phyloP scores from a whole-genome alignment of 1,284 basidiomycete species.

The Violaceomyces palustris region DNA sequence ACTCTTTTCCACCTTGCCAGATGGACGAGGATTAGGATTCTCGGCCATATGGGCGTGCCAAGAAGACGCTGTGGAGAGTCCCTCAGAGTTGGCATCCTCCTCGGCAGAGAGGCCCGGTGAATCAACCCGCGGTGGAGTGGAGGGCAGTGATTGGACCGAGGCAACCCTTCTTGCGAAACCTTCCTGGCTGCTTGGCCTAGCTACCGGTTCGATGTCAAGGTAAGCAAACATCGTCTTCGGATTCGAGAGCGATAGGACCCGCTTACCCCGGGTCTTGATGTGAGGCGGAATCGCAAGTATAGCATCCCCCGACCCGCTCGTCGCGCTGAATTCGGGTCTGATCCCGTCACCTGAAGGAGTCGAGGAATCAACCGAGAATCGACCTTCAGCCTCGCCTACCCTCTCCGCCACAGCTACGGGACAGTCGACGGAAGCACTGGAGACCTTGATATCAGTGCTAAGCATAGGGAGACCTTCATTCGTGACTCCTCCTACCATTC shows the following conservation, averaged over 20 bases:
- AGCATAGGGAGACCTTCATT: slow-evolving; percentile 24
- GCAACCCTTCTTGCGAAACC: slow-evolving; percentile 1
- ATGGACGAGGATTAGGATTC: no score
- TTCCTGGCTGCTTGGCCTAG: background rate
- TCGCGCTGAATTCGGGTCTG: no score
- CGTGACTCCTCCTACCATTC: slow-evolving; percentile 18
- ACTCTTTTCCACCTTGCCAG: background rate
- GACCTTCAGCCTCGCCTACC: no score
- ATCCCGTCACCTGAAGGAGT: no score
- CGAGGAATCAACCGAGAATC: no score
- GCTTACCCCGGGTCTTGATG: slow-evolving; percentile 18
- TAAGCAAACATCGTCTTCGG: no score
- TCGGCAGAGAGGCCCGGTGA: slow-evolving; percentile 8
- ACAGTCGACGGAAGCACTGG: slow-evolving; percentile 6
- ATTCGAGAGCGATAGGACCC: slow-evolving; percentile 23
- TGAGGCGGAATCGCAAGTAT: no score
- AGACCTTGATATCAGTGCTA: slow-evolving; percentile 10
- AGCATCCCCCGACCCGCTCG: no score
- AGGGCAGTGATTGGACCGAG: slow-evolving; percentile 21
- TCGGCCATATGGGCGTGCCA: slow-evolving; percentile 34
- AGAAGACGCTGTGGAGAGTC: slow-evolving; percentile 9
- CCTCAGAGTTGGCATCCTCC: slow-evolving; percentile 9
- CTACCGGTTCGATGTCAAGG: background rate
- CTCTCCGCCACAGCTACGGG: no score
- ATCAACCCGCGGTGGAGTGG: slow-evolving; percentile 19